Percentiles rank a stretch among this genome's conserved stretches.
These are phyloP conservation scores for Cicer bijugum DNA, from an alignment of 306 rosid species.

Conservation along the genomic window DNA sequence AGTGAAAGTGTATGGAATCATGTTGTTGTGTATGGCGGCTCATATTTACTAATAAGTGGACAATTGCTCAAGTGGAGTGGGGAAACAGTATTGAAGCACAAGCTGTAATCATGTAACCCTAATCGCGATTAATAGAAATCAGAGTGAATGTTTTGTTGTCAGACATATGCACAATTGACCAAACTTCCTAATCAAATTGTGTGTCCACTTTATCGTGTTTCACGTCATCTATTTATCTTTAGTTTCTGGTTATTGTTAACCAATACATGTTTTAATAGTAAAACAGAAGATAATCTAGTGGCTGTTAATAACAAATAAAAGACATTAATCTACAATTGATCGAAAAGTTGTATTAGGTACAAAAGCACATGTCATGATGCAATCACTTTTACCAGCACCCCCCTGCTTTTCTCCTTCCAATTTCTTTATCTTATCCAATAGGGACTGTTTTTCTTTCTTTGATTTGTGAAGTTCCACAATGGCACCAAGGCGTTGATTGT, in stretches of 20 bases:
- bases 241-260: background rate
- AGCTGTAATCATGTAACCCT: background rate
- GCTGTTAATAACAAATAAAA: conserved; percentile 19
- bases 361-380: no score
- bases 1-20: no score
- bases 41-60: background rate
- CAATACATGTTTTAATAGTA: no score
- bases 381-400: conserved; percentile 55
- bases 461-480: conserved; percentile 62
- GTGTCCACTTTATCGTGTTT: background rate
- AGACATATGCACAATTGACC: background rate
- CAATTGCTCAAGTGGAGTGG: background rate
- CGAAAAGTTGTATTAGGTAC: no score
- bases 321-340: conserved; percentile 18
- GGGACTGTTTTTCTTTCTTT: conserved; percentile 57
- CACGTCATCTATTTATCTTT: background rate
- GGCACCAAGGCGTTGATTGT: conserved; percentile 68
- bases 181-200: background rate
- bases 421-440: conserved; percentile 58
- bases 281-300: conserved; percentile 8
- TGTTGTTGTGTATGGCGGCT: no score
- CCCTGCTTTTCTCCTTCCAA: conserved; percentile 64
- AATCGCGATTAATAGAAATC: background rate
- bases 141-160: background rate
- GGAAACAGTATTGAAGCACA: no score